phyloP scores from a whole-genome alignment of 140 eudicot species.

The Anethum foeniculum region DNA sequence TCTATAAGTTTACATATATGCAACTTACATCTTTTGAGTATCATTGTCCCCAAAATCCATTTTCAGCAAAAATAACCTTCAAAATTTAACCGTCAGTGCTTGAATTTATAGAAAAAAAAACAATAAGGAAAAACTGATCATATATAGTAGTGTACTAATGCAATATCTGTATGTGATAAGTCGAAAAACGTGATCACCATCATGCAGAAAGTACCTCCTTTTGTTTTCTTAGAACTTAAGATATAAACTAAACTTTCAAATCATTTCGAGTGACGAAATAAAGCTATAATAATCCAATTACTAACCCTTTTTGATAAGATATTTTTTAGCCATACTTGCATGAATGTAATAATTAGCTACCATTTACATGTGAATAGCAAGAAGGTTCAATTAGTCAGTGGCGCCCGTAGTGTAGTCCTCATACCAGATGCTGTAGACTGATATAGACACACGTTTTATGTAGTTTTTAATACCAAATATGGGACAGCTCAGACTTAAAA shows the following conservation, averaged over 20 bases:
- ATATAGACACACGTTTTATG: no score
- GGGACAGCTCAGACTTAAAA: neutral
- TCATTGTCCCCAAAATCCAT: constrained; percentile 19
- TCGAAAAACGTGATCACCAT: neutral
- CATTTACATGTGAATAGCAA: neutral
- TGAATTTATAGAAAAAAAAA: neutral
- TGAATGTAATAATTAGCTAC: neutral
- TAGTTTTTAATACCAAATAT: no score
- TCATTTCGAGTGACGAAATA: neutral
- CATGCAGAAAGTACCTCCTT: neutral
- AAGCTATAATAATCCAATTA: neutral
- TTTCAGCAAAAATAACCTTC: neutral
- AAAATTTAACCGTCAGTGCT: neutral
- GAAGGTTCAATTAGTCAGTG: no score
- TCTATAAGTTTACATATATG: neutral
- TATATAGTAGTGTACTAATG: neutral
- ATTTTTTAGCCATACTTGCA: neutral
- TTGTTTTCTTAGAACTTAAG: neutral
- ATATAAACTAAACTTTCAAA: neutral
- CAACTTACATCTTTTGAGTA: constrained; percentile 30
- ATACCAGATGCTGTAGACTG: no score
- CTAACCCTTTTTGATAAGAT: neutral
- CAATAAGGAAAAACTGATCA: neutral
- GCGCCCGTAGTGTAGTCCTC: no score
- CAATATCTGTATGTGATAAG: neutral